A percentile compares a stretch with the other conserved stretches of the same genome.
Evolutionary conservation across 345 rosid genomes (phyloP).

Genomic region (Eucalyptus fibrosa): DNA sequence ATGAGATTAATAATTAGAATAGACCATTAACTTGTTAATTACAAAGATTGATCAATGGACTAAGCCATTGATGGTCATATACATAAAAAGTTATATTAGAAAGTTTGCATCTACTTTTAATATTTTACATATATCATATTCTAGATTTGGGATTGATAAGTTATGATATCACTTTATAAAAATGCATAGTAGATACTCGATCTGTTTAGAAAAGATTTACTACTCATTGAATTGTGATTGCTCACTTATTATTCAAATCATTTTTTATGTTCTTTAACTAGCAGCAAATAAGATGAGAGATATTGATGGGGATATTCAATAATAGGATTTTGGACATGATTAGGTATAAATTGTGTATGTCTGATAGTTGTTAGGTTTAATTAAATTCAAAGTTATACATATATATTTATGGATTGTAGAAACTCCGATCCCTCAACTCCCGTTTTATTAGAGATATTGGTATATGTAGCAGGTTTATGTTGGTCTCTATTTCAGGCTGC

Average conservation of each 20-base stretch:
- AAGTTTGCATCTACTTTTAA: slow-evolving; percentile 16
- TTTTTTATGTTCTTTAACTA: not conserved
- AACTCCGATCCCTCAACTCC: not conserved
- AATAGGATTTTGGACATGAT: not conserved
- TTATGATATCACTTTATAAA: too few relatives aligned
- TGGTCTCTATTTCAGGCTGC: not conserved
- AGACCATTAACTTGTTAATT: too few relatives aligned
- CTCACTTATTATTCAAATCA: too few relatives aligned
- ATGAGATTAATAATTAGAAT: too few relatives aligned
- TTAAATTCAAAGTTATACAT: too few relatives aligned
- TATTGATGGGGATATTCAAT: not conserved
- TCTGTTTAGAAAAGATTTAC: not conserved
- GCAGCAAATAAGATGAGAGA: not conserved
- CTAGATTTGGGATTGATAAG: not conserved
- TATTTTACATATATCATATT: not conserved
- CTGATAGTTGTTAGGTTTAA: not conserved
- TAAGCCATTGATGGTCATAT: not conserved
- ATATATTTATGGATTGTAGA: not conserved
- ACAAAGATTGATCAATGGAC: too few relatives aligned
- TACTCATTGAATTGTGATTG: not conserved
- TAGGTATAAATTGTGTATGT: not conserved
- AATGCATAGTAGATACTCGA: too few relatives aligned
- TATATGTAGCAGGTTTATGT: not conserved
- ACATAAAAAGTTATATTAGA: not conserved
- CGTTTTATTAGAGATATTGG: not conserved